These are phyloP conservation scores for Fusarium verrucosum DNA, from an alignment of 2,329 filamentous ascomycete species.

Conservation along the genomic window DNA sequence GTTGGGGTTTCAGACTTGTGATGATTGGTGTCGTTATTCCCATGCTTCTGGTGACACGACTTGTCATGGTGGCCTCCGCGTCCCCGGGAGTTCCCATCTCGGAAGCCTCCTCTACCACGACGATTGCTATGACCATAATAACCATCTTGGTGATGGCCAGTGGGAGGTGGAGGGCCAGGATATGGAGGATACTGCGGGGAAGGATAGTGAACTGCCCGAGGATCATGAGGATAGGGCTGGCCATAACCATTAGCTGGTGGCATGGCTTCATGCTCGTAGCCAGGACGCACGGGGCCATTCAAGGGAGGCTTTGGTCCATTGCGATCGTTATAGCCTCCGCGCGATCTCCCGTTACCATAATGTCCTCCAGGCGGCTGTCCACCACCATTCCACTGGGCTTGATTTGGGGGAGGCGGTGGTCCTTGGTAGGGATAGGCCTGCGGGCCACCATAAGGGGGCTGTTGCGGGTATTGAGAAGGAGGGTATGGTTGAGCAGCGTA, in stretches of 20 bases:
- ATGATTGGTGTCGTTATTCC: slow-evolving; percentile 45
- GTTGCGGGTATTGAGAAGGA: slow-evolving; percentile 54
- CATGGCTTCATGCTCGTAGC: slow-evolving; percentile 49
- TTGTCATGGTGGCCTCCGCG: slow-evolving; percentile 56
- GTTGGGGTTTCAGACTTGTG: slow-evolving; percentile 55
- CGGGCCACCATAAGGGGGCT: slow-evolving; percentile 55
- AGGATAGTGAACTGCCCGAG: slow-evolving; percentile 49
- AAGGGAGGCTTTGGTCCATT: slow-evolving; percentile 50
- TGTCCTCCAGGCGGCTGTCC: slow-evolving; percentile 48
- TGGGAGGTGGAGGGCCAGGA: slow-evolving; percentile 52
- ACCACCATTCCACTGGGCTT: slow-evolving; percentile 50
- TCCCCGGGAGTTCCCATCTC: slow-evolving; percentile 54
- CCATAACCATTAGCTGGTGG: slow-evolving; percentile 51
- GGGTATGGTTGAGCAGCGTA: slow-evolving; percentile 66
- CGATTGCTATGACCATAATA: slow-evolving; percentile 50
- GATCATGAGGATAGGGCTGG: slow-evolving; percentile 54
- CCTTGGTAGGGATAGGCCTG: slow-evolving; percentile 53
- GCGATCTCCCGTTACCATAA: slow-evolving; percentile 53
- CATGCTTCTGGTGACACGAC: slow-evolving; percentile 51
- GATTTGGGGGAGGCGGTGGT: slow-evolving; percentile 49
- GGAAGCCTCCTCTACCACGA: slow-evolving; percentile 49
- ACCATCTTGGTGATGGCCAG: slow-evolving; percentile 49
- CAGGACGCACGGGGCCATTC: slow-evolving; percentile 48
- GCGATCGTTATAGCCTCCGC: slow-evolving; percentile 59
- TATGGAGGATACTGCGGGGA: slow-evolving; percentile 53